phyloP scores from a whole-genome alignment of 208 protist genomes.

The Leptomonas pyrrhocoris region DNA sequence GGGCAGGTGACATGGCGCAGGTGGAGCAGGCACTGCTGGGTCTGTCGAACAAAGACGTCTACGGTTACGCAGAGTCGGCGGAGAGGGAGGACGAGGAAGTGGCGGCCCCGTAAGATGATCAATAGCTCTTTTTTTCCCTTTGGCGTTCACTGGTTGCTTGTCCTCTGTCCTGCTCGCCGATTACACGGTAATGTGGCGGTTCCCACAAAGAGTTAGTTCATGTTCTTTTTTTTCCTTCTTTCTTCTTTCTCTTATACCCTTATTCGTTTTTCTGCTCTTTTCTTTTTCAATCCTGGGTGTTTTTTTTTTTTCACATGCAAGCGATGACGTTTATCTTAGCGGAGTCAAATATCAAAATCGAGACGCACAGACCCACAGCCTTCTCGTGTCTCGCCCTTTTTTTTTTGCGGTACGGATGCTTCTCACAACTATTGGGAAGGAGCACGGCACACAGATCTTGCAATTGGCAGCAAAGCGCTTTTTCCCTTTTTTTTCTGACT shows the following conservation, averaged over 20 bases:
- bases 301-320: background rate
- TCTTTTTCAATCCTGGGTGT: constrained; percentile 1
- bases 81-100: constrained; percentile 10
- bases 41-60: constrained; percentile 56
- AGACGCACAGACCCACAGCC: too few relatives aligned
- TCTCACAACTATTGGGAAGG: too few relatives aligned
- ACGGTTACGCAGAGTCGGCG: constrained; percentile 38
- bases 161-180: background rate
- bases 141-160: background rate
- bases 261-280: constrained; percentile 12
- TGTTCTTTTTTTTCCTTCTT: constrained; percentile 2
- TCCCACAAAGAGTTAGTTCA: too few relatives aligned
- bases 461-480: too few relatives aligned
- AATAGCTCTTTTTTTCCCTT: background rate
- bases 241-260: constrained; percentile 13
- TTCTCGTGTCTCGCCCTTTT: too few relatives aligned
- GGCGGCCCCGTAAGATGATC: background rate
- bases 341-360: too few relatives aligned
- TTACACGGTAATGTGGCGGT: too few relatives aligned
- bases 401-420: too few relatives aligned
- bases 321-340: constrained; percentile 1
- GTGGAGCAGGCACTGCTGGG: constrained; percentile 42
- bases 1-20: constrained; percentile 24
- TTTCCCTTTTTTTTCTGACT: too few relatives aligned
- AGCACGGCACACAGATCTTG: too few relatives aligned